A percentile compares a stretch with the other conserved stretches of the same genome.
Evolutionary conservation across 306 rosid genomes (phyloP).

Genomic region (Spatholobus suberectus): DNA sequence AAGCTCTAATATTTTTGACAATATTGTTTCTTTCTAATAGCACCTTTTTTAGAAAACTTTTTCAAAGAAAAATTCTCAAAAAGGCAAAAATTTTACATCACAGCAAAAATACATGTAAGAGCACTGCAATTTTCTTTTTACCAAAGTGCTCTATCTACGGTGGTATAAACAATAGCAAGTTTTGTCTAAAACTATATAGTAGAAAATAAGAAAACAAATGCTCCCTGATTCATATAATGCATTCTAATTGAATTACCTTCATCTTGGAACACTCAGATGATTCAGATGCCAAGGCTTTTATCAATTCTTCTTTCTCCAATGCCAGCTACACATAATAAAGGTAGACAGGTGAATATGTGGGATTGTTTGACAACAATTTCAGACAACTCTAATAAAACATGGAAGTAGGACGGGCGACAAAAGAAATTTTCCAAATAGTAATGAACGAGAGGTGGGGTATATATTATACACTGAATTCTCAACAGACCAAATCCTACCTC

Average conservation of each 20-base stretch:
- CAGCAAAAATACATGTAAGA: neutral
- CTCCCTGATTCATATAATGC: neutral
- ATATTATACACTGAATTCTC: neutral
- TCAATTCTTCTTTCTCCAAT: constrained; percentile 89
- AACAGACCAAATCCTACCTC: constrained; percentile 68
- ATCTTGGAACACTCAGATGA: constrained; percentile 77
- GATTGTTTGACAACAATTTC: constrained; percentile 18
- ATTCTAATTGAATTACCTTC: constrained; percentile 61
- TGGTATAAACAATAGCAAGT: constrained; percentile 25
- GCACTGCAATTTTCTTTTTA: neutral
- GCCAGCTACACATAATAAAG: constrained; percentile 66
- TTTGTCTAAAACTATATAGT: neutral
- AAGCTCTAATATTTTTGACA: too few relatives aligned
- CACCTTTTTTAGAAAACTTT: neutral
- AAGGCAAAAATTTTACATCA: neutral
- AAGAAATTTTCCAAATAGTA: constrained; percentile 29
- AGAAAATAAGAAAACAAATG: constrained; percentile 7
- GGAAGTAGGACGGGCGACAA: constrained; percentile 18
- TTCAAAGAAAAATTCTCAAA: neutral
- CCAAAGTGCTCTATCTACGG: neutral
- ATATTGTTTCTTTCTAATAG: too few relatives aligned
- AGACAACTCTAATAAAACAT: constrained; percentile 1
- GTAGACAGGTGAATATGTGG: constrained; percentile 27
- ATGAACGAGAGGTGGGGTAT: neutral
- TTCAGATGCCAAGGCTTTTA: constrained; percentile 75